Evolutionary conservation across 306 rosid species (phyloP).

Genomic region (Quillaja saponaria): DNA sequence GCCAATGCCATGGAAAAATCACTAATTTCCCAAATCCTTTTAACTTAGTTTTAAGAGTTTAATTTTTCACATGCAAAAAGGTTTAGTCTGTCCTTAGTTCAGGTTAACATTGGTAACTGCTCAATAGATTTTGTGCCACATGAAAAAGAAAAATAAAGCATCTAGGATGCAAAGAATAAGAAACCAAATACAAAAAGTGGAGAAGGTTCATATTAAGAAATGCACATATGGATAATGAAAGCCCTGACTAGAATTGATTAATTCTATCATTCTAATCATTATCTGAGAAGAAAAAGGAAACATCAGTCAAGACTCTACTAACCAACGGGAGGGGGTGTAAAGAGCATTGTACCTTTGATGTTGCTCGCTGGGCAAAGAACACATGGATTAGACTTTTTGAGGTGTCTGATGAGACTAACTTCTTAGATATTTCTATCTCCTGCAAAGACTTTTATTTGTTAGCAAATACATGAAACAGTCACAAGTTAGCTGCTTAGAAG

Average conservation of each 20-base stretch:
- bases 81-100: background rate
- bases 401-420: conserved; percentile 72
- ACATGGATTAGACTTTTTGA: conserved; percentile 81
- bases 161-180: background rate
- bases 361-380: conserved; percentile 88
- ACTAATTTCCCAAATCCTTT: too few species aligned
- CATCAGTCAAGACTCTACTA: conserved; percentile 2
- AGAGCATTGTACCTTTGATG: conserved; percentile 68
- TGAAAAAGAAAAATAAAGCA: background rate
- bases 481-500: conserved; percentile 22
- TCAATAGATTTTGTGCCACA: background rate
- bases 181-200: background rate
- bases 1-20: conserved; percentile 1
- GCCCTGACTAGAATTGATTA: background rate
- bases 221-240: background rate
- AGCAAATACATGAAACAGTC: conserved; percentile 24
- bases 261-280: background rate
- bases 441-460: conserved; percentile 42
- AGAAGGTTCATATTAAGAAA: background rate
- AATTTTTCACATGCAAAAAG: conserved; percentile 6
- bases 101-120: background rate
- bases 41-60: too few species aligned
- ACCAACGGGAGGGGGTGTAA: too few species aligned
- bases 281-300: background rate
- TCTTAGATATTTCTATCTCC: conserved; percentile 79